Conservation (phyloP, 2,329 filamentous ascomycete species). For the Pseudopyrenochaeta lycopersici region DNA sequence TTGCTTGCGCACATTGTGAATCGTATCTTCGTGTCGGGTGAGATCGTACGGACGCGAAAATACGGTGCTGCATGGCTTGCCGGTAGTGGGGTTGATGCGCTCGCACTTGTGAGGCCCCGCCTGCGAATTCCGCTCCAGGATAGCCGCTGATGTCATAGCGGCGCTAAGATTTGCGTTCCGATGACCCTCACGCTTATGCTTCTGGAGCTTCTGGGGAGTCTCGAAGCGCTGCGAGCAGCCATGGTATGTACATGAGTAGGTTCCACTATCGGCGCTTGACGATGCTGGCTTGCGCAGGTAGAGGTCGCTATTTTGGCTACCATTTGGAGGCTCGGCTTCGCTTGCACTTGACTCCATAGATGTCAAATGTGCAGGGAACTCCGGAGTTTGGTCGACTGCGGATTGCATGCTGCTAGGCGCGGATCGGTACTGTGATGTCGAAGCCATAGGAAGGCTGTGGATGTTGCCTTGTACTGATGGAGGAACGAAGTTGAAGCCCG, state of each 20-base stretch:
- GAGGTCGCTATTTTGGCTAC: constrained; percentile 51
- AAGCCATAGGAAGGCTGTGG: constrained; percentile 41
- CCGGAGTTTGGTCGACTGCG: constrained; percentile 57
- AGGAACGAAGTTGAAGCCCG: constrained; percentile 57
- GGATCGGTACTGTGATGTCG: constrained; percentile 47
- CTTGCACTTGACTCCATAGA: constrained; percentile 70
- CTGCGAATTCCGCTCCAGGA: constrained; percentile 78
- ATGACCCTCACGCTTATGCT: constrained; percentile 95
- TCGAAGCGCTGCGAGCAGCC: constrained; percentile 90
- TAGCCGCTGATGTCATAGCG: constrained; percentile 63
- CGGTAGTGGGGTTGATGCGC: constrained; percentile 91
- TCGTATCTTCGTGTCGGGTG: constrained; percentile 95
- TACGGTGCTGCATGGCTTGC: constrained; percentile 91
- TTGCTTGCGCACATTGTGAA: constrained; percentile 92
- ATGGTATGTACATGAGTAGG: constrained; percentile 96
- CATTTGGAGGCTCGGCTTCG: constrained; percentile 58
- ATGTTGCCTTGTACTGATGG: constrained; percentile 50
- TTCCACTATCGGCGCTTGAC: constrained; percentile 79
- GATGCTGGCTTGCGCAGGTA: constrained; percentile 65
- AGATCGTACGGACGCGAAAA: constrained; percentile 97
- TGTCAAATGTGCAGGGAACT: constrained; percentile 67
- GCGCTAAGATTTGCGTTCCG: constrained; percentile 59
- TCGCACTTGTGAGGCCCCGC: constrained; percentile 93
- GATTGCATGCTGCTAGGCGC: constrained; percentile 38
- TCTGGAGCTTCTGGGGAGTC: constrained; percentile 84